These are phyloP conservation scores for Plasmodium inui DNA, from an alignment of 169 alveolate species.

Conservation along the genomic window DNA sequence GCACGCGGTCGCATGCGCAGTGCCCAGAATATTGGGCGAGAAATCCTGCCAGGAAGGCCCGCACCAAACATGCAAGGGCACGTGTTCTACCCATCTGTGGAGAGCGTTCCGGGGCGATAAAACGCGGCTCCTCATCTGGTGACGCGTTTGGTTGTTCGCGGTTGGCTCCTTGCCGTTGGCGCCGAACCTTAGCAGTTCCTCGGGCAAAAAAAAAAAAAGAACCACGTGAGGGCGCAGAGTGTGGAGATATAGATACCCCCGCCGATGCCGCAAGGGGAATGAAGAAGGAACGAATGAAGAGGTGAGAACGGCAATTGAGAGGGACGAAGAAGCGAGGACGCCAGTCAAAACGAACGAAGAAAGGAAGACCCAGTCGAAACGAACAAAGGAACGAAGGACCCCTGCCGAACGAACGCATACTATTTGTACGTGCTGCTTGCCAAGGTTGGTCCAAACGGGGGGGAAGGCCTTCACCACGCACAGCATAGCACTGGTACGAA, in stretches of 20 bases:
- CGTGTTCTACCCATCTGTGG: background rate
- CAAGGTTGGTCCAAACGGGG: background rate
- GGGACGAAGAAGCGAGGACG: too few relatives aligned
- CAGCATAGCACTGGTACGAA: background rate
- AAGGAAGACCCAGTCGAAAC: too few relatives aligned
- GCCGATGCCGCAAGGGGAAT: background rate
- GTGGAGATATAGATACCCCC: background rate
- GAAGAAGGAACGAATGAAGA: background rate
- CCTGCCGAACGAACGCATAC: background rate
- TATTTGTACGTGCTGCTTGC: background rate
- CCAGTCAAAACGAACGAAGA: too few relatives aligned
- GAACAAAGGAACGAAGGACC: background rate
- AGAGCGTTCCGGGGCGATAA: background rate
- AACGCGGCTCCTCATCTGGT: background rate
- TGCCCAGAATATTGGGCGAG: background rate
- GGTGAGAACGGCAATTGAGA: too few relatives aligned
- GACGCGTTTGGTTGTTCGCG: background rate
- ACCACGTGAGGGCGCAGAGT: background rate
- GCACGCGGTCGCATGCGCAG: background rate
- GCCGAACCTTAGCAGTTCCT: background rate
- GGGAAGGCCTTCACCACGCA: background rate
- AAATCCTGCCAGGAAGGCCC: background rate
- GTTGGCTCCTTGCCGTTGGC: background rate
- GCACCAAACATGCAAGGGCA: background rate
- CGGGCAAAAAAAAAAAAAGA: background rate